phyloP scores from a whole-genome alignment of 2,329 filamentous ascomycete genomes.

The Microascus cirrosus region DNA sequence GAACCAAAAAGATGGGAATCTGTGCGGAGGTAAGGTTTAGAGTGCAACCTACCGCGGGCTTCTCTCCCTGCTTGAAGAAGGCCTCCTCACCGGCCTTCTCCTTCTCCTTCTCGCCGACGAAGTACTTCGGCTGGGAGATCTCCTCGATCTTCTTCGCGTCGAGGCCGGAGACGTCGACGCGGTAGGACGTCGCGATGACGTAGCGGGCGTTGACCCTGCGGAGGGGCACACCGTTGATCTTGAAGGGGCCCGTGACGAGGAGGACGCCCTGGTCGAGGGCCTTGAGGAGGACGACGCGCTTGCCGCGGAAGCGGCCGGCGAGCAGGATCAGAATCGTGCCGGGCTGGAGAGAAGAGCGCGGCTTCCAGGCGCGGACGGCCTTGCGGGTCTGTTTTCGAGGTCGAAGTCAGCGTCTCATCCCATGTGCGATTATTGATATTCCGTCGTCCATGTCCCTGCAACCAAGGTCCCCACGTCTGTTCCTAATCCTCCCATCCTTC shows the following conservation, averaged over 20 bases:
- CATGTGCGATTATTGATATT: background rate
- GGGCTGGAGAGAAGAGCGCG: conserved; percentile 81
- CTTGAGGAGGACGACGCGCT: conserved; percentile 99
- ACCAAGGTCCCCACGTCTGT: background rate
- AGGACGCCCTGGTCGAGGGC: conserved; percentile 94
- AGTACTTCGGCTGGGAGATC: conserved; percentile 73
- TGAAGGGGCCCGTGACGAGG: conserved; percentile 98
- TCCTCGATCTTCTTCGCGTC: conserved; percentile 85
- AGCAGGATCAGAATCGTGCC: conserved; percentile 98
- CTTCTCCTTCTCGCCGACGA: conserved; percentile 86
- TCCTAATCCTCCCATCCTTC: background rate
- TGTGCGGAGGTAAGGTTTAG: background rate
- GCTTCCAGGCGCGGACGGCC: conserved; percentile 75
- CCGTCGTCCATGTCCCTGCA: background rate
- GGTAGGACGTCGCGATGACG: conserved; percentile 82
- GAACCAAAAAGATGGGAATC: background rate
- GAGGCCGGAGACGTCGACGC: conserved; percentile 74
- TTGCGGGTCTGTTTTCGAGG: conserved; percentile 71
- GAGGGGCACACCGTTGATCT: conserved; percentile 98
- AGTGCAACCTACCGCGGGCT: conserved; percentile 67
- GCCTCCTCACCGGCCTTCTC: conserved; percentile 96
- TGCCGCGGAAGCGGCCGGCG: conserved; percentile 98
- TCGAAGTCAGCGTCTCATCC: background rate
- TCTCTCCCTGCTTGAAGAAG: conserved; percentile 99
- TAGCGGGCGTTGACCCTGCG: conserved; percentile 89